phyloP scores from a whole-genome alignment of 2,329 filamentous ascomycete genomes.

The Zalaria sp. region DNA sequence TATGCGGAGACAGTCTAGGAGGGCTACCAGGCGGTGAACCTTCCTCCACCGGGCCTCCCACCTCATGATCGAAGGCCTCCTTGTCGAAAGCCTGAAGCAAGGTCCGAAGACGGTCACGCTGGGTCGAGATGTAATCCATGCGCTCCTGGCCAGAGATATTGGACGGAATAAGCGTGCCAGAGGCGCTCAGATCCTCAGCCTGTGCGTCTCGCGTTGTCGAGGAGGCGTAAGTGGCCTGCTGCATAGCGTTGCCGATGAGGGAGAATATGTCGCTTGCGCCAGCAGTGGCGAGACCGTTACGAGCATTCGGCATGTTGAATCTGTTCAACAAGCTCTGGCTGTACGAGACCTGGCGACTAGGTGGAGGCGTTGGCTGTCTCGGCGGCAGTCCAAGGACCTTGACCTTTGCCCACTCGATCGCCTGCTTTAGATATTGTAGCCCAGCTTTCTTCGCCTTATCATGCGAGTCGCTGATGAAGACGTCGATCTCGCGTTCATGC shows the following conservation, averaged over 20 bases:
- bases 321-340: constrained; percentile 71
- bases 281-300: constrained; percentile 33
- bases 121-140: constrained; percentile 60
- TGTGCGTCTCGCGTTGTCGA: constrained; percentile 21
- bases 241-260: constrained; percentile 61
- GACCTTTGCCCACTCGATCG: constrained; percentile 47
- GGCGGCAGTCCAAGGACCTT: constrained; percentile 67
- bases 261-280: constrained; percentile 57
- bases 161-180: constrained; percentile 55
- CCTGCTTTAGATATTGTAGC: constrained; percentile 39
- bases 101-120: constrained; percentile 62
- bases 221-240: constrained; percentile 25
- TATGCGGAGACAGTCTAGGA: constrained; percentile 4
- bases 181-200: constrained; percentile 39
- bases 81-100: constrained; percentile 66
- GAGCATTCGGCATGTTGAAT: constrained; percentile 66
- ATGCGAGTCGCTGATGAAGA: constrained; percentile 71
- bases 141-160: constrained; percentile 55
- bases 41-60: constrained; percentile 9
- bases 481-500: constrained; percentile 81
- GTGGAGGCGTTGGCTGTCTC: constrained; percentile 33
- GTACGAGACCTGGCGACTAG: constrained; percentile 41
- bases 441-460: constrained; percentile 65
- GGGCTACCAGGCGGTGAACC: constrained; percentile 11
- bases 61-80: constrained; percentile 42